These are phyloP conservation scores for Corylus heterophylla DNA, from an alignment of 306 rosid genomes.

Conservation along the genomic window DNA sequence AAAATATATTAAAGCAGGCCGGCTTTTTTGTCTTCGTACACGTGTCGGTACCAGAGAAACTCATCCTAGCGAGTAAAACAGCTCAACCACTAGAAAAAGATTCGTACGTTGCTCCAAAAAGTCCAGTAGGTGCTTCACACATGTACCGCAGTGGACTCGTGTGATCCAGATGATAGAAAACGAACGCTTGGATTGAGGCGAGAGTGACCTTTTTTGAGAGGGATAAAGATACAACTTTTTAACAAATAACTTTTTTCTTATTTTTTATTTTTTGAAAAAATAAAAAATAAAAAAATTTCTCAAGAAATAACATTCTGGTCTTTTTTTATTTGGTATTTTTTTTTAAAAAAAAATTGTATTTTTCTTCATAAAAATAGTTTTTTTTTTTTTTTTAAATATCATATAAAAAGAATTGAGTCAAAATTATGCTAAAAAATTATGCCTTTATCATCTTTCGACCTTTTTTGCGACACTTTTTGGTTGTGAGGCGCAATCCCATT, in stretches of 20 bases:
- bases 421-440: no score
- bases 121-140: conserved; percentile 8
- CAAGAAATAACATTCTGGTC: no score
- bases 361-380: no score
- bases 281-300: no score
- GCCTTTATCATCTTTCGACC: no score
- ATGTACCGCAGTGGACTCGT: background rate
- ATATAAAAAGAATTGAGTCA: no score
- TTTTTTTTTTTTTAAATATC: no score
- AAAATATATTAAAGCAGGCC: background rate
- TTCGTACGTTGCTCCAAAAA: background rate
- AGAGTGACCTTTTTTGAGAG: conserved; percentile 6
- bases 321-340: no score
- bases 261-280: no score
- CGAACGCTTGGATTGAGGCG: conserved; percentile 3
- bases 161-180: background rate
- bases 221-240: no score
- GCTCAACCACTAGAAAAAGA: conserved; percentile 18
- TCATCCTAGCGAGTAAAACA: background rate
- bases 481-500: background rate
- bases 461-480: conserved; percentile 9
- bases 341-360: no score
- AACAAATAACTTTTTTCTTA: no score
- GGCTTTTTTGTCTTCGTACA: background rate
- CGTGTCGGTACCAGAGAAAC: background rate